Evolutionary conservation across 805 yeast genomes (phyloP).

Genomic region (Starmera amethionina): DNA sequence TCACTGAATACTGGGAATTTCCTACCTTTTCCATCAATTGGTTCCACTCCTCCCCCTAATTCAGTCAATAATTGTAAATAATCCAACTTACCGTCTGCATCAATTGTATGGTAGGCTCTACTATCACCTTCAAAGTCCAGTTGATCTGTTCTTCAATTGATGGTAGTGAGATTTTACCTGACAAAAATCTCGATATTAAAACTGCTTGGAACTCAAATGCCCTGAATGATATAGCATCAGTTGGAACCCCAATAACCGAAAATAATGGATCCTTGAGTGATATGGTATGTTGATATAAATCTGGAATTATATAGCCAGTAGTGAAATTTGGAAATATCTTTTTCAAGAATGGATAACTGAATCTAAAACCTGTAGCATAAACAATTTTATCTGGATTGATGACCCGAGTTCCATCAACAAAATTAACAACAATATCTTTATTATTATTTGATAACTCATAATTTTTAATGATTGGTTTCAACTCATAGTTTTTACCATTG

Average conservation of each 20-base stretch:
- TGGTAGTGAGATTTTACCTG: conserved; percentile 24
- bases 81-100: conserved; percentile 20
- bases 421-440: conserved; percentile 22
- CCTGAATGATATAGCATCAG: conserved; percentile 29
- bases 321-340: conserved; percentile 16
- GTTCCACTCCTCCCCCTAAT: conserved; percentile 19
- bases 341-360: conserved; percentile 44
- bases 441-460: conserved; percentile 23
- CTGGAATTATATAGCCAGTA: conserved; percentile 19
- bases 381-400: conserved; percentile 41
- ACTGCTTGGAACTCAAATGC: conserved; percentile 33
- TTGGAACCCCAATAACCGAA: conserved; percentile 27
- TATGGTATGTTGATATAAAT: conserved; percentile 25
- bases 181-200: conserved; percentile 22
- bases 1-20: conserved; percentile 14
- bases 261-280: conserved; percentile 23
- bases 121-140: conserved; percentile 26
- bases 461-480: conserved; percentile 26
- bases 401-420: conserved; percentile 34
- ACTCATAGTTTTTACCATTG: conserved; percentile 21
- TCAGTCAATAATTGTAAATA: conserved; percentile 17
- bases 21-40: conserved; percentile 12
- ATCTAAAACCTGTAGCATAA: conserved; percentile 66
- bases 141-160: conserved; percentile 17
- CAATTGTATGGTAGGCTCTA: conserved; percentile 25